These are phyloP conservation scores for Chrysoporthe austroafricana DNA, from an alignment of 2,329 filamentous ascomycete species.

Conservation along the genomic window DNA sequence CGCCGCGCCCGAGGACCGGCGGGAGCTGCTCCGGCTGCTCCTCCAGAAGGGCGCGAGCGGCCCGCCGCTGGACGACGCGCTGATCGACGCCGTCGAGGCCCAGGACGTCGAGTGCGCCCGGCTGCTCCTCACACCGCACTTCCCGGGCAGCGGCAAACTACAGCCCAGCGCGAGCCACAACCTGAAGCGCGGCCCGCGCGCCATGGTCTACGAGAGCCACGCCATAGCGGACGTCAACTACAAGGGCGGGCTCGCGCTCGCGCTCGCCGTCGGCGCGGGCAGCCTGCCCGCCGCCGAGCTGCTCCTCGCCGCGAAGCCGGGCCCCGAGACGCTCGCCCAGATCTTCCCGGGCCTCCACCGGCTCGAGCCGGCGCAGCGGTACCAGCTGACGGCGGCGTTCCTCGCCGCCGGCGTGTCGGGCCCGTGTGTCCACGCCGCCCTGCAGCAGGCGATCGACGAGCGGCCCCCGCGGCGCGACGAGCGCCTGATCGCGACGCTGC, in stretches of 20 bases:
- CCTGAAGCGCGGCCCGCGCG: conserved; percentile 36
- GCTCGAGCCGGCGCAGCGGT: conserved; percentile 48
- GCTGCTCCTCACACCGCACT: conserved; percentile 54
- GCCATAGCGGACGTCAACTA: conserved; percentile 57
- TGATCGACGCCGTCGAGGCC: conserved; percentile 54
- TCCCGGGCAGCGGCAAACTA: conserved; percentile 40
- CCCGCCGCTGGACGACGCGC: conserved; percentile 49
- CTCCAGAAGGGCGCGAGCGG: conserved; percentile 57
- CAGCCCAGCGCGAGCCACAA: conserved; percentile 35
- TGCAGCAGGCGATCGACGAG: conserved; percentile 58
- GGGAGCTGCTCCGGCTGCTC: conserved; percentile 49
- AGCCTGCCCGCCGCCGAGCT: conserved; percentile 49
- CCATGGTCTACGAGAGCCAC: conserved; percentile 47
- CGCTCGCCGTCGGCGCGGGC: conserved; percentile 51
- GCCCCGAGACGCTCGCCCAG: conserved; percentile 49
- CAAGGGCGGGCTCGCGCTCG: conserved; percentile 55
- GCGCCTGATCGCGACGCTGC: conserved; percentile 54
- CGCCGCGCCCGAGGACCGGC: conserved; percentile 49
- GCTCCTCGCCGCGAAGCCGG: conserved; percentile 53
- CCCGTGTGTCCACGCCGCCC: conserved; percentile 50
- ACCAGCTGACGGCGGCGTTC: conserved; percentile 54
- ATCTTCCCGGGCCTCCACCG: conserved; percentile 54
- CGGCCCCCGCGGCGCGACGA: conserved; percentile 52
- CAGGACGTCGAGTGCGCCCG: conserved; percentile 52
- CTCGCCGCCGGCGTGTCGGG: conserved; percentile 53